These are phyloP conservation scores for Juglanconis juglandina DNA, from an alignment of 2,329 filamentous ascomycete genomes.

Conservation along the genomic window DNA sequence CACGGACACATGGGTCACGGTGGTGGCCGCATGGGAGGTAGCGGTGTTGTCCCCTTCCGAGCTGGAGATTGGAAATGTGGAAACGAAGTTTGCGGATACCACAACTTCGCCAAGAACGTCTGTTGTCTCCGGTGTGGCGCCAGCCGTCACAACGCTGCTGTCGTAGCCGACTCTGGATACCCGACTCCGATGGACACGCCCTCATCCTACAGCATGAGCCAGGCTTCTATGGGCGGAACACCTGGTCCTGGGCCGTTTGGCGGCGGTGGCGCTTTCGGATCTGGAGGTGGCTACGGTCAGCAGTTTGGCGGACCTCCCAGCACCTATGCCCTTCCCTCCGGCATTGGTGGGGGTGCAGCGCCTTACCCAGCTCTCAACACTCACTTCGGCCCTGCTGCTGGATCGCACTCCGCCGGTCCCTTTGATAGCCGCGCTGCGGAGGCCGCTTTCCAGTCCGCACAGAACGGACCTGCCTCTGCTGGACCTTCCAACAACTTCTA, in stretches of 20 bases:
- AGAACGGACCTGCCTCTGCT: constrained; percentile 74
- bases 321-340: constrained; percentile 85
- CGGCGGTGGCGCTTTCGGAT: constrained; percentile 64
- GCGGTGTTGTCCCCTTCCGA: constrained; percentile 90
- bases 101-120: constrained; percentile 99
- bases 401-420: constrained; percentile 76
- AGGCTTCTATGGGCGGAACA: constrained; percentile 80
- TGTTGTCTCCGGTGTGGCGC: constrained; percentile 95
- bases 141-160: constrained; percentile 86
- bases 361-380: constrained; percentile 81
- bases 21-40: constrained; percentile 73
- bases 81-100: constrained; percentile 93
- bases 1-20: constrained; percentile 41
- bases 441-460: constrained; percentile 86
- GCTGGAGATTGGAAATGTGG: constrained; percentile 99
- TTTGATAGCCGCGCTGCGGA: constrained; percentile 94
- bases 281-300: constrained; percentile 64
- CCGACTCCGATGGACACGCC: constrained; percentile 85
- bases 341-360: constrained; percentile 72
- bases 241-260: constrained; percentile 75
- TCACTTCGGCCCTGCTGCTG: constrained; percentile 72
- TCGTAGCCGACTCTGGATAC: constrained; percentile 91
- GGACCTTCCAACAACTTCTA: constrained; percentile 74
- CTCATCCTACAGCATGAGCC: constrained; percentile 79
- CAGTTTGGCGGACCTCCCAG: constrained; percentile 85